Evolutionary conservation across 148 eudicot species (phyloP).

Genomic region (Heliamphora exappendiculata): DNA sequence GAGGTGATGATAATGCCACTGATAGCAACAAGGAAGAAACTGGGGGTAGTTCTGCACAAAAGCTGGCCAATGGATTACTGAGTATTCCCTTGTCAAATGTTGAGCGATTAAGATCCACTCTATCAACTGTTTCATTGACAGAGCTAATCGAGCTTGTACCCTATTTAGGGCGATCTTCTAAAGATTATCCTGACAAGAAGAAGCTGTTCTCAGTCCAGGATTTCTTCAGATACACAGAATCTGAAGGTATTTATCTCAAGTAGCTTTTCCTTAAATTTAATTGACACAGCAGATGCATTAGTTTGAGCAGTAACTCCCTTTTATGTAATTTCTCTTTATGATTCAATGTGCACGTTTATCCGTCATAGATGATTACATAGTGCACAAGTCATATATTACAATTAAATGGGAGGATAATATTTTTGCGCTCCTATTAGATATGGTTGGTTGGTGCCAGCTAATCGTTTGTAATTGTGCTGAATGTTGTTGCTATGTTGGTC

Average conservation of each 20-base stretch:
- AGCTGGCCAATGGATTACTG: slow-evolving; percentile 65
- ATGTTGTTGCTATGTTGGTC: not conserved
- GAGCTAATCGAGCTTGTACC: slow-evolving; percentile 87
- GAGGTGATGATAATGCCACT: slow-evolving; percentile 40
- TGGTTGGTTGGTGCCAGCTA: not conserved
- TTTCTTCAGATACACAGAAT: slow-evolving; percentile 92
- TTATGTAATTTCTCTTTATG: not conserved
- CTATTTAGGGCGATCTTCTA: slow-evolving; percentile 65
- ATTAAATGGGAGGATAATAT: not conserved
- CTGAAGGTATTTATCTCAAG: slow-evolving; percentile 60
- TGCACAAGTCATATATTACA: not conserved
- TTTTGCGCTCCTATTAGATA: not conserved
- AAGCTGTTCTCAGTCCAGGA: slow-evolving; percentile 95
- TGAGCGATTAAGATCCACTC: slow-evolving; percentile 82
- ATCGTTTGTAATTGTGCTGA: not conserved
- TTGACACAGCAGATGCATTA: not conserved
- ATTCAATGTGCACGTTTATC: not conserved
- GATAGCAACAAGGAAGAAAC: slow-evolving; percentile 40
- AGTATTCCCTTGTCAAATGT: slow-evolving; percentile 95
- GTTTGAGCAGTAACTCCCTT: not conserved
- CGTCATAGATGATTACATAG: not conserved
- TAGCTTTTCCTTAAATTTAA: not conserved
- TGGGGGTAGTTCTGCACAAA: slow-evolving; percentile 53
- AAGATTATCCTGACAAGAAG: slow-evolving; percentile 92
- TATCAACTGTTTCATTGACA: slow-evolving; percentile 76